phyloP scores from a whole-genome alignment of 176 grass and related monocot species.

The Dactylis glomerata region DNA sequence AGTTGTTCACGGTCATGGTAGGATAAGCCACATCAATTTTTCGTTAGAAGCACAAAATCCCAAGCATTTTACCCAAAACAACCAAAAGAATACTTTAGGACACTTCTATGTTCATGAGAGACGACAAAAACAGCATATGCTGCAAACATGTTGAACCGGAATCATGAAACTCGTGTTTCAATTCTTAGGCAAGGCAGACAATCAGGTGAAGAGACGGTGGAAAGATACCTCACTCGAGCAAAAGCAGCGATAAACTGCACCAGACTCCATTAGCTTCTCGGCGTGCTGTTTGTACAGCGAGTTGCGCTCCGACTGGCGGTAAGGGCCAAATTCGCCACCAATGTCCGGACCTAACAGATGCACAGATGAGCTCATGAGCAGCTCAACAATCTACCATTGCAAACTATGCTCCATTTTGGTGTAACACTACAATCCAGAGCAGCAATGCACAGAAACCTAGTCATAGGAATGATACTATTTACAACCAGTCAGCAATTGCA shows the following conservation, averaged over 20 bases:
- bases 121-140: neutral
- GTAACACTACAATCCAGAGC: neutral
- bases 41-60: neutral
- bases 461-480: too few relatives aligned
- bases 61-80: neutral
- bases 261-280: constrained; percentile 69
- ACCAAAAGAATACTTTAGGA: neutral
- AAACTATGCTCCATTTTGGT: neutral
- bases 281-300: constrained; percentile 81
- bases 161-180: neutral
- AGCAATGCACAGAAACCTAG: neutral
- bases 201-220: neutral
- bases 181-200: neutral
- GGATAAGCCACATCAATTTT: neutral
- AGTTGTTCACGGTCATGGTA: neutral
- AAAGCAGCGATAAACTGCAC: constrained; percentile 88
- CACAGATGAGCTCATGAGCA: neutral
- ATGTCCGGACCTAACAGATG: constrained; percentile 63
- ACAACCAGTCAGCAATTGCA: neutral
- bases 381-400: neutral
- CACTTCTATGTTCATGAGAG: neutral
- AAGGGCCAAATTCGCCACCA: constrained; percentile 82
- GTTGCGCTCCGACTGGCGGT: constrained; percentile 91
- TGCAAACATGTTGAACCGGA: neutral
- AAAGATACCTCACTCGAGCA: constrained; percentile 76